Evolutionary conservation across 305 asterid genomes (phyloP), one percentile per base, ranked within the genome.

Genomic region (Nicotiana rustica): DNA sequence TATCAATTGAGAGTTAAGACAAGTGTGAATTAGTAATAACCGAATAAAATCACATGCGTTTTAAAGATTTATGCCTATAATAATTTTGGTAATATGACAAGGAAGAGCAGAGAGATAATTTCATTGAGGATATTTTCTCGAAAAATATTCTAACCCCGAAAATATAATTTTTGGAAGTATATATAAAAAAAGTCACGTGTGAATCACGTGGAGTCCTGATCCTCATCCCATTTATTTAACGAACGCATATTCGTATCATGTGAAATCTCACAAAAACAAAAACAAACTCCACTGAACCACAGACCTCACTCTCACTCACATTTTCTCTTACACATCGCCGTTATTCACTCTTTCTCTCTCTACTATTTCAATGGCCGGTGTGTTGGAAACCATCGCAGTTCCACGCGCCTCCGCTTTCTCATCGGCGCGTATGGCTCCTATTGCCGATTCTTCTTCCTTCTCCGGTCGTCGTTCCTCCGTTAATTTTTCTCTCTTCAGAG

Each of bases 371-470:
- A 91, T 94, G 98, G 96, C 97, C 44, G 91, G 80, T 81, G 86
- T 94, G 80, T 88, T 92, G 69, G 96, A 91, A 91, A 92, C 94
- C 87, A 84, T 92, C 29, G 79, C 83, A 12, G 60, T 91, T 60
- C 97, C 98, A n/a, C 93, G 95, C 87, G 89, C 95, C 87, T 83
- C 92, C 77, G 87, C 1, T 19, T 71, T 44, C 36, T 44, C 10
- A 0, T 68, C 77, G 57, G n/a, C 88, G 69, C 88, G 88, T 29
- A 66, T 86, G 67, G 85, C 89, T 69, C 90, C 94, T 8, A 80
- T 80, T 4, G 64, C 91, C 36, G 89, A 29, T 73, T 47, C 86
- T 57, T 85, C 89, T n/a, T 80, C 86, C 17, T 78, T 76, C 67
- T 84, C 91, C 83, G n/a, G 55, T 5, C 86, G 83, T 65, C 85